Evolutionary conservation across 164 flowering plant genomes (phyloP).

Genomic region (Dillenia turbinata): DNA sequence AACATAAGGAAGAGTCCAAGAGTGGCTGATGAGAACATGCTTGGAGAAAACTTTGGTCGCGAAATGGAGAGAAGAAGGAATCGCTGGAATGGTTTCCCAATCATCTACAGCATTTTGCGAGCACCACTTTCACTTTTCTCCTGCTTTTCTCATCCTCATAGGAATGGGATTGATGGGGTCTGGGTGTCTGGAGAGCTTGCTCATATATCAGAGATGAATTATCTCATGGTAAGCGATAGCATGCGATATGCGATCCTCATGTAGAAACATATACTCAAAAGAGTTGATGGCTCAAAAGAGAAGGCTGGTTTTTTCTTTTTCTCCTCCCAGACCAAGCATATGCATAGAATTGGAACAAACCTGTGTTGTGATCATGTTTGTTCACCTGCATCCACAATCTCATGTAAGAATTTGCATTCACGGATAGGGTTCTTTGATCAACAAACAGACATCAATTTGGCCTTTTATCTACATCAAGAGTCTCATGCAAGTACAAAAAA

Average conservation of each 20-base stretch:
- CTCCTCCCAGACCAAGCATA: too few species aligned
- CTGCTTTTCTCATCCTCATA: slow-evolving; percentile 42
- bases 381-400: too few species aligned
- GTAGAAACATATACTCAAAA: slow-evolving; percentile 19
- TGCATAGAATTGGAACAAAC: too few species aligned
- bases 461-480: too few species aligned
- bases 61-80: background rate
- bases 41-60: slow-evolving; percentile 5
- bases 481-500: too few species aligned
- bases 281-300: background rate
- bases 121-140: slow-evolving; percentile 31
- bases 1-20: slow-evolving; percentile 37
- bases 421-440: too few species aligned
- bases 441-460: too few species aligned
- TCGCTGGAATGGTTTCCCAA: slow-evolving; percentile 11
- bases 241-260: slow-evolving; percentile 67
- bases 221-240: slow-evolving; percentile 67
- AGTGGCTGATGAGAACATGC: slow-evolving; percentile 63
- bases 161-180: slow-evolving; percentile 34
- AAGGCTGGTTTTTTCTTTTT: background rate
- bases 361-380: too few species aligned
- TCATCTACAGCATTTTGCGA: slow-evolving; percentile 11
- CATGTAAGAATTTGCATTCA: too few species aligned
- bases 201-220: slow-evolving; percentile 50
- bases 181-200: slow-evolving; percentile 48